These are phyloP conservation scores for Pseudodiploospora longispora DNA, from an alignment of 2,329 filamentous ascomycete genomes.

Conservation along the genomic window DNA sequence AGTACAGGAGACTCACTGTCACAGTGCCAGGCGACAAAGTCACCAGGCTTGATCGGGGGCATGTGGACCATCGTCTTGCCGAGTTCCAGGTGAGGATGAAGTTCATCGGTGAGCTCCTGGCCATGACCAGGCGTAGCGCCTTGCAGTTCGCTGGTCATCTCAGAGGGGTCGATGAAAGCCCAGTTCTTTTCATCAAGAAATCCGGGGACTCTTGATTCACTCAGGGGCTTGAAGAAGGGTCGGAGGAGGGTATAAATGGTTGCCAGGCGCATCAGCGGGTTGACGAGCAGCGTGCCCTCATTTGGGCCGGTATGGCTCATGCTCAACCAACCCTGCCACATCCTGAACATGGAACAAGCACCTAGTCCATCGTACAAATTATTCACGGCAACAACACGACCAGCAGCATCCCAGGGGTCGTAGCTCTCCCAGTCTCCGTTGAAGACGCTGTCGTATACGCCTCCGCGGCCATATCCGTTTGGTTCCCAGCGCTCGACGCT, in stretches of 20 bases:
- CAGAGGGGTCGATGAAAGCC: slow-evolving; percentile 38
- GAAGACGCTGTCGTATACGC: slow-evolving; percentile 67
- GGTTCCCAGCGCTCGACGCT: slow-evolving; percentile 69
- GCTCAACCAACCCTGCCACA: slow-evolving; percentile 84
- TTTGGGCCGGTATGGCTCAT: slow-evolving; percentile 65
- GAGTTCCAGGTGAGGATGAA: slow-evolving; percentile 67
- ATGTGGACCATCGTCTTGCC: slow-evolving; percentile 61
- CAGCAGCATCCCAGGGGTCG: slow-evolving; percentile 72
- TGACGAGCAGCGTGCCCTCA: slow-evolving; percentile 76
- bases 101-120: slow-evolving; percentile 59
- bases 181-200: slow-evolving; percentile 51
- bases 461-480: slow-evolving; percentile 55
- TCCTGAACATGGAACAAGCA: slow-evolving; percentile 75
- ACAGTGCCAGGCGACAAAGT: slow-evolving; percentile 81
- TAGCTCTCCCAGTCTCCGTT: slow-evolving; percentile 71
- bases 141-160: slow-evolving; percentile 55
- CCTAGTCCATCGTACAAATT: slow-evolving; percentile 77
- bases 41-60: slow-evolving; percentile 60
- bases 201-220: slow-evolving; percentile 14
- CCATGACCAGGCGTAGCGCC: slow-evolving; percentile 61
- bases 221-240: slow-evolving; percentile 65
- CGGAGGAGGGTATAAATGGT: slow-evolving; percentile 75
- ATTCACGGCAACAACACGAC: slow-evolving; percentile 57
- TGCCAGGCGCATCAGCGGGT: slow-evolving; percentile 65
- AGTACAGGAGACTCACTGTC: slow-evolving; percentile 40